Conservation (phyloP, 2,329 filamentous ascomycete species). For the Ceratocystis cubensis region DNA sequence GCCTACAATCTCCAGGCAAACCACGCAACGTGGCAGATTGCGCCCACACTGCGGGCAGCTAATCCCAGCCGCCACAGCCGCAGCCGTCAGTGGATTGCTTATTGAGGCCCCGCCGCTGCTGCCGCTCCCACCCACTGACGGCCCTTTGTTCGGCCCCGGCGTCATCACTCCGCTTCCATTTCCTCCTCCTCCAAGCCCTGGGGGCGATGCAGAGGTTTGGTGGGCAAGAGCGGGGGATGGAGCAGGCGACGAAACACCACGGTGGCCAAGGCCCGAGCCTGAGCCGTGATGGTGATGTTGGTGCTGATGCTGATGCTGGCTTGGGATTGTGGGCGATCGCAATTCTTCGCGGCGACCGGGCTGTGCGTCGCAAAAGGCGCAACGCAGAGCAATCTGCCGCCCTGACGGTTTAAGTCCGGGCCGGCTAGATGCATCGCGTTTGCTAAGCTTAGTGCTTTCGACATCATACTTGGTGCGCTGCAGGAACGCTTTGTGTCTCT, state of each 20-base stretch:
- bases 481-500: conserved; percentile 61
- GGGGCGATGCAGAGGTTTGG: conserved; percentile 12
- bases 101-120: conserved; percentile 20
- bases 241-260: neutral
- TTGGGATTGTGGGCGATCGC: conserved; percentile 29
- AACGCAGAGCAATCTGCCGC: conserved; percentile 61
- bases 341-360: conserved; percentile 27
- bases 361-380: conserved; percentile 60
- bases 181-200: neutral
- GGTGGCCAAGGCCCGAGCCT: neutral
- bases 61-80: conserved; percentile 47
- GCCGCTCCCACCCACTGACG: conserved; percentile 22
- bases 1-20: conserved; percentile 55
- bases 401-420: conserved; percentile 53
- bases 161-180: neutral
- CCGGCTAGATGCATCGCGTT: conserved; percentile 42
- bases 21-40: conserved; percentile 53
- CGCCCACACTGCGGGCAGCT: conserved; percentile 55
- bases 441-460: conserved; percentile 58
- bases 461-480: conserved; percentile 67
- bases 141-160: neutral
- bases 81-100: conserved; percentile 45
- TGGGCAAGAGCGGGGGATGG: neutral
- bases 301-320: conserved; percentile 21
- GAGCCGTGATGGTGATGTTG: conserved; percentile 18